A percentile compares a stretch with the other conserved stretches of the same genome.
Conservation (phyloP, 345 rosid genomes). For the Ricinus communis region DNA sequence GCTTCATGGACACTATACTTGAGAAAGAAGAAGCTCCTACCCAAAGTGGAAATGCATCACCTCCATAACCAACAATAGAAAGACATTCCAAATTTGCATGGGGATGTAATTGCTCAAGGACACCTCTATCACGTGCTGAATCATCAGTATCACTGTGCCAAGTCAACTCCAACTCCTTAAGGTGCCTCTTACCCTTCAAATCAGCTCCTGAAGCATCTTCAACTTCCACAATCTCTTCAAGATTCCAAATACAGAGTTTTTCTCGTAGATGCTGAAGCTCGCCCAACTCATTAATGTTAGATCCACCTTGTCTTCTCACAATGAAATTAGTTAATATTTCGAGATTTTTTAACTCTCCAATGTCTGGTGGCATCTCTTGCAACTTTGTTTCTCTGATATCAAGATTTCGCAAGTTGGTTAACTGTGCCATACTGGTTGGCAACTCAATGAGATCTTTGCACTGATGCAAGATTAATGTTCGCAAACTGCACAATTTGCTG, state of each 20-base stretch:
- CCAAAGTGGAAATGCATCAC: conserved; percentile 3
- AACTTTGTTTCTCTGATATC: conserved; percentile 8
- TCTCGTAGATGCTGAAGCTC: conserved; percentile 3
- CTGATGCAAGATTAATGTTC: not conserved
- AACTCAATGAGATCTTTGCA: conserved; percentile 3
- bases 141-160: not conserved
- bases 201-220: conserved; percentile 9
- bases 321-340: not conserved
- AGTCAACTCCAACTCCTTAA: conserved; percentile 11
- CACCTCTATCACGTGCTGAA: not conserved
- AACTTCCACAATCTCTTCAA: conserved; percentile 1
- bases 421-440: not conserved
- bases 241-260: conserved; percentile 12
- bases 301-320: not conserved
- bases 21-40: not conserved
- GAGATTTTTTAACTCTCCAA: conserved; percentile 1
- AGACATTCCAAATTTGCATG: conserved; percentile 9
- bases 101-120: conserved; percentile 15
- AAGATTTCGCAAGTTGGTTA: not conserved
- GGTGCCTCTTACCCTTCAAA: conserved; percentile 11
- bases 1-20: conserved; percentile 4
- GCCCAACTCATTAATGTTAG: conserved; percentile 1
- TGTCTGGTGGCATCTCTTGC: conserved; percentile 8
- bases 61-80: conserved; percentile 3
- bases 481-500: conserved; percentile 5